Base-by-base conservation (phyloP, 2,329 filamentous ascomycete genomes). In the Penicillium sp. region DNA sequence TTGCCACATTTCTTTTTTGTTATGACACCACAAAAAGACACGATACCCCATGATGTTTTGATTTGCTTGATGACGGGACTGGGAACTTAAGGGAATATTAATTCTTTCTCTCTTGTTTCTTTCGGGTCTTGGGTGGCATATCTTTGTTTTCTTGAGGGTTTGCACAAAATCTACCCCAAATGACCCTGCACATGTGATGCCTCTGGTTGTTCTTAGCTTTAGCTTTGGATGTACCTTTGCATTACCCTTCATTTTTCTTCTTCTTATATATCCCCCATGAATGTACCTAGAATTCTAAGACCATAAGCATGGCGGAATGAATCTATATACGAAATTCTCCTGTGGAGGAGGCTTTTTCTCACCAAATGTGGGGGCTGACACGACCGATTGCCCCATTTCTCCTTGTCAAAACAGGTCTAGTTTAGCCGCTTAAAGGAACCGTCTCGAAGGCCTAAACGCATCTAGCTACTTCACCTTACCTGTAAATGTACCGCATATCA, bases 1-100 rank as follows among this genome's bases (percentile, higher is more conserved):
- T 16, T 39, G 27, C 31, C 27, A 27, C 21, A 48, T 55, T 50
- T 50, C n/a, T 37, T 39, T 46, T 33, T 54, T 33, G 25, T 62
- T 43, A 63, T 60, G 53, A 59, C 48, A 50, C n/a, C 59, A 60
- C 57, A 62, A 62, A 60, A 64, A 60, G 57, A 63, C 54, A 61
- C 63, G 65, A 67, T 67, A 67, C 65, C 65, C 65, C 63, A 67
- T 51, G 59, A 62, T 52, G 63, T 66, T 67, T 65, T 55, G 55
- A 50, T 66, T 65, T 61, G 58, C 53, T 57, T 60, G 61, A 60
- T 59, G 61, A 45, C 10, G 47, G 53, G 31, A 31, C 35, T 33
- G 23, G 26, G 21, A 21, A 47, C n/a, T 31, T 35, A 52, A 31
- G 35, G 29, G 27, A 33, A 35, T 54, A 46, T 49, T 42, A 42